phyloP scores from a whole-genome alignment of 2,329 filamentous ascomycete species.

The Tolypocladium ovalisporum region DNA sequence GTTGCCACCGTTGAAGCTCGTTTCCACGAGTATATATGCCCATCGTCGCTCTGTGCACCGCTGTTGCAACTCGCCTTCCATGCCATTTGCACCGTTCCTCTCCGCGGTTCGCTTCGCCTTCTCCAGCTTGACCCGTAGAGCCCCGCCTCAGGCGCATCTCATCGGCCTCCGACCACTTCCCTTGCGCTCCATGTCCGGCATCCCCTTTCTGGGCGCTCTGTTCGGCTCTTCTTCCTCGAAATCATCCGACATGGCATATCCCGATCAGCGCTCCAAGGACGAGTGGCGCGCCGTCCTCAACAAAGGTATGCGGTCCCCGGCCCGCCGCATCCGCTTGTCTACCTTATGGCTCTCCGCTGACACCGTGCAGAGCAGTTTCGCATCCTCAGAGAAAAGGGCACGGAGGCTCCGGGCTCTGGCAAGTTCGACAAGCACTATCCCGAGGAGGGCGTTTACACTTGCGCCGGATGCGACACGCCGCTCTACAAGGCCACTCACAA shows the following conservation, averaged over 20 bases:
- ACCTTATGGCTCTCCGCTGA: conserved; percentile 3
- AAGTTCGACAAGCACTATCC: conserved; percentile 83
- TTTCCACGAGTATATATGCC: background rate
- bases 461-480: conserved; percentile 75
- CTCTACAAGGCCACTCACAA: conserved; percentile 92
- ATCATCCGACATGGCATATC: conserved; percentile 56
- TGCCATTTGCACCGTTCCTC: conserved; percentile 39
- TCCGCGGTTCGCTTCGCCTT: conserved; percentile 36
- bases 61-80: conserved; percentile 16
- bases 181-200: conserved; percentile 56
- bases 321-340: background rate
- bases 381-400: conserved; percentile 84
- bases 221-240: conserved; percentile 54
- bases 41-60: background rate
- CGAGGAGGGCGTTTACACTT: conserved; percentile 67
- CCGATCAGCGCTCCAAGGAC: conserved; percentile 67
- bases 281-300: conserved; percentile 86
- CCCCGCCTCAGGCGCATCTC: conserved; percentile 5
- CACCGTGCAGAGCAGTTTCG: conserved; percentile 74
- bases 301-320: conserved; percentile 24
- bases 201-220: conserved; percentile 68
- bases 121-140: conserved; percentile 27
- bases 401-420: conserved; percentile 69
- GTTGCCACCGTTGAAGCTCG: background rate
- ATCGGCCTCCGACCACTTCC: conserved; percentile 14